Evolutionary conservation across 139 green algal species (phyloP).

Genomic region (Volvox africanus): DNA sequence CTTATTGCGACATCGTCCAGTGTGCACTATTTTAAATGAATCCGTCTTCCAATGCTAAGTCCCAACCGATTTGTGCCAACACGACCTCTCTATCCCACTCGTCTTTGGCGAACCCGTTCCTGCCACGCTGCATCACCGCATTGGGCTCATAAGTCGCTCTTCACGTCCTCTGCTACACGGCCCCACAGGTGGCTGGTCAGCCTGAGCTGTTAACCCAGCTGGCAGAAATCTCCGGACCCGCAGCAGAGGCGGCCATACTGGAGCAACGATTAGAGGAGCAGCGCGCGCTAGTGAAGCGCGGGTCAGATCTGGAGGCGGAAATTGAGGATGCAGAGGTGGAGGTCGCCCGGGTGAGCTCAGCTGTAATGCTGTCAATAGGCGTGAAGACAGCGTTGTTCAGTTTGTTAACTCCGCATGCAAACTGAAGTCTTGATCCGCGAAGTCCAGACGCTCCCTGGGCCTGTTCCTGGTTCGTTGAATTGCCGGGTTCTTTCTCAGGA

Average conservation of each 20-base stretch:
- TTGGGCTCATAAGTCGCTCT: no score
- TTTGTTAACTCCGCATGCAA: neutral
- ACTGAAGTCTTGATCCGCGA: neutral
- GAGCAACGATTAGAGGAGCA: neutral
- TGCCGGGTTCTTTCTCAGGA: no score
- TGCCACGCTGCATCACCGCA: no score
- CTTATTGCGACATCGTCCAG: no score
- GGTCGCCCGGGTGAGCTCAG: constrained; percentile 28
- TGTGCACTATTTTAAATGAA: no score
- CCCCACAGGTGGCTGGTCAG: constrained; percentile 7
- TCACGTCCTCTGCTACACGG: neutral
- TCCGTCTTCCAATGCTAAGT: no score
- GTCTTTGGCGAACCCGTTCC: no score
- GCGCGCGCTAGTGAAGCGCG: neutral
- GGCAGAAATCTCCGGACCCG: constrained; percentile 2
- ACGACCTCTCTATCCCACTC: no score
- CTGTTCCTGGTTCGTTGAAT: no score
- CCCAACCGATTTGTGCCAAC: no score
- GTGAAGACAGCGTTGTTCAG: no score
- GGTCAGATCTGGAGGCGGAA: constrained; percentile 29
- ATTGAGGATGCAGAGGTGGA: constrained; percentile 38
- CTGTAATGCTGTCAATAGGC: no score
- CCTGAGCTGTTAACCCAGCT: neutral
- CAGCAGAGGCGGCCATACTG: neutral
- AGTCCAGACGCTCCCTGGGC: neutral